Conservation (phyloP, 306 rosid genomes). For the Cucurbita ficifolia region DNA sequence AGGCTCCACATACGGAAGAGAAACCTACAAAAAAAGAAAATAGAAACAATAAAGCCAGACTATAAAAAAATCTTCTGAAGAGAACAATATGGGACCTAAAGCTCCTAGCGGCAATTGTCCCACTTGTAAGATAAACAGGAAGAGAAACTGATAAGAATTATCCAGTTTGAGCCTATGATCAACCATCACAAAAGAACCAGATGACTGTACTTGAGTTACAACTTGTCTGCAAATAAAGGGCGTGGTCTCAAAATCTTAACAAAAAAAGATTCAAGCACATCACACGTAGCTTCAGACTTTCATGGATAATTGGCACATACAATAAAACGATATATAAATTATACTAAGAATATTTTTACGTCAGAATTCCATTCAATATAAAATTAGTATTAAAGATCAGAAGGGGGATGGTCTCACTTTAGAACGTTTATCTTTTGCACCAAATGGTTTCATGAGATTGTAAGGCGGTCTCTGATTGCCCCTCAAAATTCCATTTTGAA, state of each 20-base stretch:
- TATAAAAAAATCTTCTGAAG: background rate
- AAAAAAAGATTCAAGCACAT: background rate
- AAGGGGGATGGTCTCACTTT: slow-evolving; percentile 23
- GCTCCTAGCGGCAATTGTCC: background rate
- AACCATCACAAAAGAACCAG: background rate
- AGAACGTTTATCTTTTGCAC: slow-evolving; percentile 61
- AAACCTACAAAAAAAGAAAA: slow-evolving; percentile 31
- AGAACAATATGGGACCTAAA: background rate
- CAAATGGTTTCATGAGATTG: slow-evolving; percentile 75
- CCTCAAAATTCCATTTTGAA: slow-evolving; percentile 88
- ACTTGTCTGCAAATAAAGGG: background rate
- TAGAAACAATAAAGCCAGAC: background rate
- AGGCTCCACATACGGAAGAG: slow-evolving; percentile 82
- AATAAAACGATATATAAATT: background rate
- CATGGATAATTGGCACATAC: background rate
- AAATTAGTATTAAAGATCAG: background rate
- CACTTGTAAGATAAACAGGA: background rate
- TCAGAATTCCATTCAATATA: background rate
- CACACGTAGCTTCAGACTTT: background rate
- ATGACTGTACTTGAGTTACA: background rate
- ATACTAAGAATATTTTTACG: background rate
- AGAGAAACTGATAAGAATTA: background rate
- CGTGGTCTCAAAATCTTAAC: background rate
- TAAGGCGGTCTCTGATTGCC: slow-evolving; percentile 85
- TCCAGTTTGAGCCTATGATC: background rate